Base-by-base conservation (phyloP, 2,329 filamentous ascomycete species). In the Colletotrichum shisoi region DNA sequence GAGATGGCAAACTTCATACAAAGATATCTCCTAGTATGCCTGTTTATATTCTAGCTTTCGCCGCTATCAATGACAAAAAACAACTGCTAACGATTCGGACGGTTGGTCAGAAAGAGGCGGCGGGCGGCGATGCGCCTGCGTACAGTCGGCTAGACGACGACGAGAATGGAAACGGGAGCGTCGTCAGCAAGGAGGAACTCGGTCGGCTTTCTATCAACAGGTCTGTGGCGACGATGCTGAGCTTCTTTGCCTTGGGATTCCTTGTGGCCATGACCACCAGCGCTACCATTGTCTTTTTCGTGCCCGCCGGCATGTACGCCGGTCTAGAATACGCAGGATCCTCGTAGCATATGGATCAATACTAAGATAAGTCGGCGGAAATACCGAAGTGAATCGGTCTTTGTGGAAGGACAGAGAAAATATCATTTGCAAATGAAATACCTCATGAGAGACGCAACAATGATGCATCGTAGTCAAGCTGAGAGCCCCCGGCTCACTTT, bases 191-290 rank as follows among this genome's bases (percentile, higher is more conserved):
- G 13, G 0, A 7, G 5, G 9, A 4, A 8, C 39, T 27, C 24
- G 4, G 24, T 5, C 24, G 44, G 44, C 19, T 17, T 1, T 49
- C 45, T 6, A 51, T 13, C 6, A 59, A 59, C 21, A 49, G 5
- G 34, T 59, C 45, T 11, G 57, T 40, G 19, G 57, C 57, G 15
- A 49, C n/a, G 8, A 59, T 17, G 31, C 8, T 49, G n/a, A 39
- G 57, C 45, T 59, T 59, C 19, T 59, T 59, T 17, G 8, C 19
- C n/a, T n/a, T 49, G 44, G 57, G 57, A 39, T 49, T 40, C 4
- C 27, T 59, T 1, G 27, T 59, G 13, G 45, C 44, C 2, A 49
- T 59, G 31, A 24, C 44, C 1, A 49, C 19, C 11, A 59, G 57
- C 15, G 57, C 57, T 19, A 24, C 45, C n/a, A 40, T 59, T 19